These are phyloP conservation scores for Solanum dulcamara DNA, from an alignment of 257 asterid species.

Conservation along the genomic window DNA sequence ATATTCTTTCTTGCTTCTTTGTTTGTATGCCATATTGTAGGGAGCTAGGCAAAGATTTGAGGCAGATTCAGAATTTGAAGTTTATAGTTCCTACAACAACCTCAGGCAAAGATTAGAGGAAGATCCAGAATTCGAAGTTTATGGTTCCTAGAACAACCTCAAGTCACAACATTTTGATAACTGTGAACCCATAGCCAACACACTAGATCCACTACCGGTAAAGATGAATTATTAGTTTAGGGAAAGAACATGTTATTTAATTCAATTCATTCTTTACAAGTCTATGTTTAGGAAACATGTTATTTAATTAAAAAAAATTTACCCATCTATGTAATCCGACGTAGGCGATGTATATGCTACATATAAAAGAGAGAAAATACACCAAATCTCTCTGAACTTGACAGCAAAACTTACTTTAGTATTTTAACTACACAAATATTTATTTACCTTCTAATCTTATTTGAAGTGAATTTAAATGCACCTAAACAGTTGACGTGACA, in stretches of 20 bases:
- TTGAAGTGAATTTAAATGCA: not conserved
- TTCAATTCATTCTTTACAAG: not conserved
- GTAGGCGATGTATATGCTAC: not conserved
- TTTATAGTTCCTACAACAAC: not conserved
- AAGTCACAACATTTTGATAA: not conserved
- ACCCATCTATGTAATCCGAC: no score
- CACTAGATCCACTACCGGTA: not conserved
- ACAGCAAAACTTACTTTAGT: not conserved
- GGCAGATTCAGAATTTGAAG: not conserved
- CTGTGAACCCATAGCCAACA: not conserved
- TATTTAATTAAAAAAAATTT: no score
- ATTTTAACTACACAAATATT: not conserved
- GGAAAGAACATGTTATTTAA: not conserved
- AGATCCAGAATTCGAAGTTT: no score
- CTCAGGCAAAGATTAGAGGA: not conserved
- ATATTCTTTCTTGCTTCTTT: not conserved
- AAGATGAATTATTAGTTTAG: not conserved
- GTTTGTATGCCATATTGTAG: not conserved
- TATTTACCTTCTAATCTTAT: not conserved
- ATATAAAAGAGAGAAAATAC: not conserved
- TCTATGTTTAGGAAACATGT: no score
- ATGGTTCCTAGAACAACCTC: not conserved
- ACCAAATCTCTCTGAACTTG: not conserved
- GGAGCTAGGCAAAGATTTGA: not conserved
- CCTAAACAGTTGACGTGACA: not conserved